These are phyloP conservation scores for Peltaster fructicola DNA, from an alignment of 2,329 filamentous ascomycete genomes.

Conservation along the genomic window DNA sequence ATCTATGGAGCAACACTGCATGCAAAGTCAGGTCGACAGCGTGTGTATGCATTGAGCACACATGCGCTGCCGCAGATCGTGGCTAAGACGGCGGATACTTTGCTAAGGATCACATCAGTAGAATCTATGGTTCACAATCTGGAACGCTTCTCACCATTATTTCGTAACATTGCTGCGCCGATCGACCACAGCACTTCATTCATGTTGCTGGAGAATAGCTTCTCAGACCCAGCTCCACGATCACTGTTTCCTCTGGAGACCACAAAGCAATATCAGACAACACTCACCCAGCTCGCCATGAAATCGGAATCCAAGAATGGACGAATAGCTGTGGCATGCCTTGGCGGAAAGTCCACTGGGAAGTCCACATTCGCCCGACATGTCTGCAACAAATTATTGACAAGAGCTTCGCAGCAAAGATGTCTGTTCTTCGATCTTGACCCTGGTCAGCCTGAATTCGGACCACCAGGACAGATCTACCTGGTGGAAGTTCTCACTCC, in stretches of 20 bases:
- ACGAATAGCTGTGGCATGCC: constrained; percentile 34
- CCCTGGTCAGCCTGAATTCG: constrained; percentile 60
- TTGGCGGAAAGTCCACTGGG: constrained; percentile 54
- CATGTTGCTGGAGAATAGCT: constrained; percentile 13
- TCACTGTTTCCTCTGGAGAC: constrained; percentile 15
- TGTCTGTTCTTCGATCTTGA: constrained; percentile 54
- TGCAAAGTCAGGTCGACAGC: constrained; percentile 17
- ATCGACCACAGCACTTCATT: constrained; percentile 17
- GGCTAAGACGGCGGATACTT: constrained; percentile 27
- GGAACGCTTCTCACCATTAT: constrained; percentile 45
- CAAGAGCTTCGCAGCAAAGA: constrained; percentile 17
- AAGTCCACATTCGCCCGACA: constrained; percentile 59
- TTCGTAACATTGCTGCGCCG: constrained; percentile 48
- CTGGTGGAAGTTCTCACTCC: constrained; percentile 43
- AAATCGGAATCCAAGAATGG: constrained; percentile 16
- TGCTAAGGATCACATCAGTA: constrained; percentile 38
- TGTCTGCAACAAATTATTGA: constrained; percentile 49
- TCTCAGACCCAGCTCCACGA: constrained; percentile 8
- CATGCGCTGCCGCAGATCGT: constrained; percentile 52
- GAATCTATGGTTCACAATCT: constrained; percentile 35
- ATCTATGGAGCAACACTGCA: constrained; percentile 48
- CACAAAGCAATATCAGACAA: constrained; percentile 10
- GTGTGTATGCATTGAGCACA: constrained; percentile 49
- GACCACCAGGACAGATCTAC: constrained; percentile 50
- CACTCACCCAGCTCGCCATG: constrained; percentile 27